Evolutionary conservation across 208 protist species (phyloP), one percentile per base, ranked within the genome.

Genomic region (Leptomonas seymouri): DNA sequence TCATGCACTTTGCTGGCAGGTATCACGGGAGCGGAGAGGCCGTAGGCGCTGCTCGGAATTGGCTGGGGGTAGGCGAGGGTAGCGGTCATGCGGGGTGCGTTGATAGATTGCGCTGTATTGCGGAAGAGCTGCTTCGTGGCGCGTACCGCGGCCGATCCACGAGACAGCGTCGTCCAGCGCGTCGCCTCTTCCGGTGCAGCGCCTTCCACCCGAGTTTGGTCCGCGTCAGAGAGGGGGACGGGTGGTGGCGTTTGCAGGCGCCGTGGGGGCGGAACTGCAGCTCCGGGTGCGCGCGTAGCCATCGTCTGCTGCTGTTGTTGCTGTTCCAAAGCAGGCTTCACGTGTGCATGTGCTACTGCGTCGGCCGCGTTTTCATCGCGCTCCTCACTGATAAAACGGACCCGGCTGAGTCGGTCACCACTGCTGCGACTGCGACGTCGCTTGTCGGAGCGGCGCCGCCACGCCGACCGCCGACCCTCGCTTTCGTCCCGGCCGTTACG

Each of bases 61-160:
- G 76, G 76, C 27, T 85, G 66, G 48, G 56, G 27, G 69, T 91
- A 74, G 3, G 67, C 65, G 21, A 77, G 77, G 21, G 80, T 71
- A 20, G 82, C 67, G 30, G 84, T 89, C 45, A 63, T 60, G 20
- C 82, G 81, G 3, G 76, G 48, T n/a, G 41, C 67, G 28, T 67
- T 74, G 42, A 48, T 45, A 4, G 59, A 54, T 49, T 73, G 71
- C 27, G 58, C 55, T 9, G 74, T 84, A 50, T 61, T 58, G 53
- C 78, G 72, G 64, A 94, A 92, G 20, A 94, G 78, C 67, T 92
- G 86, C 65, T 85, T 90, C 30, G 89, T 94, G 6, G 83, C 74
- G n/a, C 86, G 89, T 49, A 83, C 60, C 15, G 78, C 85, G 20
- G 65, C 67, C 2, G 88, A 89, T 15, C 76, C 73, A n/a, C 86